Percentiles rank a stretch among this genome's conserved stretches.
Evolutionary conservation across 495 filamentous ascomycete genomes (phyloP).

Genomic region (Neurospora hispaniola): DNA sequence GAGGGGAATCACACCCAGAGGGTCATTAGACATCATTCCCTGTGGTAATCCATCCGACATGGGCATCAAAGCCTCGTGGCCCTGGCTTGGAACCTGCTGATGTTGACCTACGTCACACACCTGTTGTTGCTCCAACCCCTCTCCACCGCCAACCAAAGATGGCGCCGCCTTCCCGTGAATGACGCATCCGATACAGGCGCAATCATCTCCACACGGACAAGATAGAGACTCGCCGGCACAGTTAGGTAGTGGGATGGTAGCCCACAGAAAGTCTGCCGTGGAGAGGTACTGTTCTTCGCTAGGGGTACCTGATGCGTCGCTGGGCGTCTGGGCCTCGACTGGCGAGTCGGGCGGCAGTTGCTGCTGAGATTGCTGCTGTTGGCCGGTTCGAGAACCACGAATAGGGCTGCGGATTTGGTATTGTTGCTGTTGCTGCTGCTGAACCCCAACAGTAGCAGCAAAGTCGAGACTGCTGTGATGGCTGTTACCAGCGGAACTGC

Average conservation of each 20-base stretch:
- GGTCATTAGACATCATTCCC: neutral
- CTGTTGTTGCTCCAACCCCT: neutral
- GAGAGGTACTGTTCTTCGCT: constrained; percentile 35
- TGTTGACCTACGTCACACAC: neutral
- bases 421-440: neutral
- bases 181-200: constrained; percentile 38
- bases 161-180: constrained; percentile 5
- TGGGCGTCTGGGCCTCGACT: constrained; percentile 21
- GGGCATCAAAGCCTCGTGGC: neutral
- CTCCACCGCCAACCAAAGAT: neutral
- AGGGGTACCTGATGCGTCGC: constrained; percentile 25
- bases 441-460: neutral
- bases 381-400: neutral
- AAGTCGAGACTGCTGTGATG: neutral
- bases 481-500: neutral
- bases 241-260: constrained; percentile 31
- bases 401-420: neutral
- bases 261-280: constrained; percentile 38
- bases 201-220: constrained; percentile 44
- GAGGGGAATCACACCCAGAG: neutral
- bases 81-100: neutral
- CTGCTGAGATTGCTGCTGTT: constrained; percentile 5
- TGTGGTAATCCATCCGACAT: neutral
- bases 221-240: constrained; percentile 27
- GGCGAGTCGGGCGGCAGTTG: constrained; percentile 12